phyloP scores from a whole-genome alignment of 768 basidiomycete genomes.

The Russula virescens region DNA sequence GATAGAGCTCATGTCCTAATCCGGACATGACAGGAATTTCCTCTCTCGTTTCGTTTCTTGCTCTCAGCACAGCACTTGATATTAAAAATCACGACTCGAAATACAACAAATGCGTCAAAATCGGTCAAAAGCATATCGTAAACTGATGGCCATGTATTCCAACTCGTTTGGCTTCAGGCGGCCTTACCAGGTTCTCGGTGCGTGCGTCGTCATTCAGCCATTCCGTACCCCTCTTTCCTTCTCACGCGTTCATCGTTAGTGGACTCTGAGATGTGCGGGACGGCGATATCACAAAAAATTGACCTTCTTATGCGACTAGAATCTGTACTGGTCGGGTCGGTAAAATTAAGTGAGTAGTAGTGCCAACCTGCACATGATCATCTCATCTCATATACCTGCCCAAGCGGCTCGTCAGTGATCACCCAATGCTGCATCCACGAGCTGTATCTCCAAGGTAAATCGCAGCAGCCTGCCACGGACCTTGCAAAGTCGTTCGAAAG shows the following conservation, averaged over 20 bases:
- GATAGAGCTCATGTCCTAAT: constrained; percentile 13
- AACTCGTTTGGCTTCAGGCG: constrained; percentile 86
- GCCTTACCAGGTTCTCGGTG: constrained; percentile 90
- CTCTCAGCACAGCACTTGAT: not conserved
- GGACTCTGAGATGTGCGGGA: constrained; percentile 78
- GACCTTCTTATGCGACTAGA: constrained; percentile 73
- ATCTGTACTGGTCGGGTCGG: constrained; percentile 75
- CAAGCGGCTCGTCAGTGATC: constrained; percentile 74
- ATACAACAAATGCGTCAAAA: constrained; percentile 78
- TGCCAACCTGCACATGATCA: not conserved
- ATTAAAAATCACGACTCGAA: no score
- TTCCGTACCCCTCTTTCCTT: no score
- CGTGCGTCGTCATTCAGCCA: constrained; percentile 14
- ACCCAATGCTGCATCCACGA: constrained; percentile 97
- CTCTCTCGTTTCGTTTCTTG: not conserved
- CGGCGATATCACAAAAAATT: constrained; percentile 59
- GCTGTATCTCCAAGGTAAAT: constrained; percentile 77
- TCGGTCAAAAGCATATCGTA: constrained; percentile 89
- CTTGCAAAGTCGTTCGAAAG: constrained; percentile 92
- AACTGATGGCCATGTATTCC: constrained; percentile 87
- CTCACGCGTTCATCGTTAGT: constrained; percentile 41
- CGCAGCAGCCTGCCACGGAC: constrained; percentile 71
- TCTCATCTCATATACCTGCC: constrained; percentile 26
- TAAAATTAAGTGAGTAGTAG: constrained; percentile 82
- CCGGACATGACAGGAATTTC: not conserved